Conservation (phyloP, 2,329 filamentous ascomycete species). For the Hyphodiscus sp. region DNA sequence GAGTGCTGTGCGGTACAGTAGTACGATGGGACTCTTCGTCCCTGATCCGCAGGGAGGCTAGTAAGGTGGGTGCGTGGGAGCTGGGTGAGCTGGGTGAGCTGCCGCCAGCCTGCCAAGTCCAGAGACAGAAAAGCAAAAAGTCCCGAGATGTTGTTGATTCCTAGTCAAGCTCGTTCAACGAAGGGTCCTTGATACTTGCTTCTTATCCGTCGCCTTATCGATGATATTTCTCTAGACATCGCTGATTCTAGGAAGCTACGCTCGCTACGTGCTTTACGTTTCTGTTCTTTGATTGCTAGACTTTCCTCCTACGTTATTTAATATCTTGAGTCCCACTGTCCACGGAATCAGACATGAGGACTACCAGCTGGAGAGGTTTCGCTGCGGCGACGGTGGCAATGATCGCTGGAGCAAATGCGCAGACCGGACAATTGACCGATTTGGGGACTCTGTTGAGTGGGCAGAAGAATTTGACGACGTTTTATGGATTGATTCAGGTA, state of each 20-base stretch:
- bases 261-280: not conserved
- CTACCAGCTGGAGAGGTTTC: constrained; percentile 12
- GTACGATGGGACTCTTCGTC: too few species aligned
- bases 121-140: not conserved
- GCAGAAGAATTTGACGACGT: constrained; percentile 38
- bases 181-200: not conserved
- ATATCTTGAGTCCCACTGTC: not conserved
- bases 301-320: not conserved
- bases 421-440: constrained; percentile 25
- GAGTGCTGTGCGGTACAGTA: too few species aligned
- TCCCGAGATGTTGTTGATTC: not conserved
- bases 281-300: not conserved
- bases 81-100: too few species aligned
- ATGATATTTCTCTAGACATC: not conserved
- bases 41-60: too few species aligned
- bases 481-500: constrained; percentile 39
- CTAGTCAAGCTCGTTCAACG: not conserved
- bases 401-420: constrained; percentile 13
- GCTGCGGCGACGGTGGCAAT: constrained; percentile 11
- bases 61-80: too few species aligned
- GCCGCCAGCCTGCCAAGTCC: not conserved
- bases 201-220: not conserved
- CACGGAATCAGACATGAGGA: constrained; percentile 12
- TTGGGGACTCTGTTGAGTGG: constrained; percentile 35
- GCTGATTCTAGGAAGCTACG: not conserved